Base-by-base conservation (phyloP, 2,329 filamentous ascomycete genomes). In the Penicillium sp. region DNA sequence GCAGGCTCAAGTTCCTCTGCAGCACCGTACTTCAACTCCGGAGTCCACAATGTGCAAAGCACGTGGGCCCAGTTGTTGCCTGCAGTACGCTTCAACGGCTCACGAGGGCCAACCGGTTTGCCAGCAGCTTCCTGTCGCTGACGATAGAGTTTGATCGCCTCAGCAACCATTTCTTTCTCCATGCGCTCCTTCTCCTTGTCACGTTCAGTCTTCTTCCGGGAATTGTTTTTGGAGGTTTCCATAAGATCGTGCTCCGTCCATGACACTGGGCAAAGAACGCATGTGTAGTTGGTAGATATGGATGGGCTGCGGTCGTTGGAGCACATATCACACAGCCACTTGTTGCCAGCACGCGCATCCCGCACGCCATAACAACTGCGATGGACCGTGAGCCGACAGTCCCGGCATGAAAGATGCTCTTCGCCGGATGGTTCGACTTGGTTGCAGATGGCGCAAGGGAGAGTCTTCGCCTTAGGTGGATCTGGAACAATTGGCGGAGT, bases 51-150 rank as follows among this genome's bases (percentile, higher is more conserved):
- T 1, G 93, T 91, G 65, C 93, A 99, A 31, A 87, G 86, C 25
- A 97, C 89, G 67, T 99, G 93, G 13, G 96, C 89, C 93, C 93
- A 99, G 64, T 97, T 97, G 72, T 97, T 97, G 66, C 95, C 90
- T 3, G 87, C 88, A 0, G 93, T 99, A 41, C 89, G 83, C 73
- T 99, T 99, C 55, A 99, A 76, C 3, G 93, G 87, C 67, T 97
- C 93, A 40, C 93, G 83, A 22, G 93, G 93, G 56, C 89, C 82
- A 30, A 86, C 72, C 1, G 93, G 92, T 40, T 91, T 87, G 59
- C 90, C 89, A 61, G 86, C 82, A 53, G 92, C 87, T 64, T 89
- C 82, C 70, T 99, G 92, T 64, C 83, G 85, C 66, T 87, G 87
- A 34, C 83, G 82, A 68, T 95, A 95, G 48, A 84, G 84, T n/a